Base-by-base conservation (phyloP, 352 stramenopile species). In the Globisporangium spiculum region DNA sequence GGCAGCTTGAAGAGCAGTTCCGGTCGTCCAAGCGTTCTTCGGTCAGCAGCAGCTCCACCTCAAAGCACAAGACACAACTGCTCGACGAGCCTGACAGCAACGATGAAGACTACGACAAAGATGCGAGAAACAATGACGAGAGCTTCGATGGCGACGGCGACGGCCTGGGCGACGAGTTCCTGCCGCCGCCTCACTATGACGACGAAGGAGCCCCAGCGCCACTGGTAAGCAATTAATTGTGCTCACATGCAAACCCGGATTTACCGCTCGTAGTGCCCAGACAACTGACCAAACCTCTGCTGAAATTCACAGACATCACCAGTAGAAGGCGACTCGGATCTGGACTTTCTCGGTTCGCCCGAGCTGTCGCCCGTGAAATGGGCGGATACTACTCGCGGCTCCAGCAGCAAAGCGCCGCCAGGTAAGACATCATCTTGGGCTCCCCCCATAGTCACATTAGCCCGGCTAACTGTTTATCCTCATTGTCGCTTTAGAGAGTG, bases 1-100 rank as follows among this genome's bases (percentile, higher is more conserved):
- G 58, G 20, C 65, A 72, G 59, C 52, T 88, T 0, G 75, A 75
- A 56, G 52, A 60, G 18, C 66, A 76, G 18, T 67, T 74, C 10
- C 53, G 16, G 8, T 50, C 34, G 0, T 68, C 38, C 1, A 48
- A 48, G 27, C 59, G 50, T n/a, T 67, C 50, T 10, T 52, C 54
- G 4, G 10, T 32, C 26, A 57, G 14, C 10, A 55, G 41, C 8
- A 27, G 20, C 3, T 27, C 14, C 6, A 30, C 12, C 0, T 4
- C 9, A 4, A 59, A 69, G 20, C 27, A 8, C 41, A 34, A 54
- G 34, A 74, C 50, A 7, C 22, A 74, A 24, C 30, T 70, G 30
- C 34, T 74, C 36, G 59, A 68, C 22, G 72, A 83, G 32, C 61
- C 59, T 9, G 18, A n/a, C 24, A 62, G 44, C 38, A 27, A 63